A percentile compares a stretch with the other conserved stretches of the same genome.
Evolutionary conservation across 306 rosid genomes (phyloP).

Genomic region (Dalbergia cochinchinensis): DNA sequence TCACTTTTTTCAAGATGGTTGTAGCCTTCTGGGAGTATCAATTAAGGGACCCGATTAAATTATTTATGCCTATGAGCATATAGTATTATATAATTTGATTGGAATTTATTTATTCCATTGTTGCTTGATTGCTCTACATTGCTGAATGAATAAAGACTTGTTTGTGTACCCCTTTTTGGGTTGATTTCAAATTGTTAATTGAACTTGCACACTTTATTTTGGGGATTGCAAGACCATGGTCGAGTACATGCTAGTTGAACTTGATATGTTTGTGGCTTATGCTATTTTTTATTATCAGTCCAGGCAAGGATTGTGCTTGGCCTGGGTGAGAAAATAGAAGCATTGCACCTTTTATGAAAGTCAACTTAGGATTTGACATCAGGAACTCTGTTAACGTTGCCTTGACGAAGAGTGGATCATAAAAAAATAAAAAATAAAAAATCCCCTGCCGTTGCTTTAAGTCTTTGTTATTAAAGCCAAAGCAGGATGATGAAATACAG

Average conservation of each 20-base stretch:
- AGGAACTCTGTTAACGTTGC: conserved; percentile 13
- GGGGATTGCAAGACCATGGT: conserved; percentile 30
- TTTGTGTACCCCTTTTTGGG: background rate
- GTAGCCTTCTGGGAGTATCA: conserved; percentile 9
- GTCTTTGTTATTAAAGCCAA: background rate
- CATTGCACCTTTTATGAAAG: background rate
- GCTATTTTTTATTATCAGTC: conserved; percentile 10
- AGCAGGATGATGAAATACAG: conserved; percentile 6
- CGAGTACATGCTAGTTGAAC: conserved; percentile 25
- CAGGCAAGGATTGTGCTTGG: background rate
- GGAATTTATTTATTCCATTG: conserved; percentile 16
- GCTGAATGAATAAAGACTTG: conserved; percentile 21
- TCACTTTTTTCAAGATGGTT: conserved; percentile 29
- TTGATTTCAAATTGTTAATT: conserved; percentile 32
- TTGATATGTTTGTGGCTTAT: conserved; percentile 16
- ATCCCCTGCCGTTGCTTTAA: conserved; percentile 14
- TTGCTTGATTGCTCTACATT: conserved; percentile 35
- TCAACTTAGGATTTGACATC: conserved; percentile 3
- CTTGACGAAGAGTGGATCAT: background rate
- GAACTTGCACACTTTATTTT: conserved; percentile 1
- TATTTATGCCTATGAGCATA: background rate
- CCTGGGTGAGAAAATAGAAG: conserved; percentile 14
- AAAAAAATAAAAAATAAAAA: background rate
- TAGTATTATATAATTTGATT: conserved; percentile 5
- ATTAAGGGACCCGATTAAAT: conserved; percentile 31